Evolutionary conservation across 345 rosid species (phyloP).

Genomic region (Viola odorata): DNA sequence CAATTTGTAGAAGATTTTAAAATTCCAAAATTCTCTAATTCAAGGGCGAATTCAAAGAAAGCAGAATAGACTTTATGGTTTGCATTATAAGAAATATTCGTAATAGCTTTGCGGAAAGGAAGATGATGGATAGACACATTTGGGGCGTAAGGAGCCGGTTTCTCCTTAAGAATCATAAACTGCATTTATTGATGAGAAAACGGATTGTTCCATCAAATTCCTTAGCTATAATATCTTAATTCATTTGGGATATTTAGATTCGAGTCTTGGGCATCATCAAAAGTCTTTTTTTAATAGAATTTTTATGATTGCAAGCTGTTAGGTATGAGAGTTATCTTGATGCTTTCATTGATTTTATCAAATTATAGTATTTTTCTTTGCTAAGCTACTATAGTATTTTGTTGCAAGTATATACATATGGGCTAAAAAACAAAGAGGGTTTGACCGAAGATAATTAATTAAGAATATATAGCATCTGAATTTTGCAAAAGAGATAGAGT

Average conservation of each 20-base stretch:
- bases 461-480: slow-evolving; percentile 10
- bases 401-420: no score
- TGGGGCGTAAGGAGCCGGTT: slow-evolving; percentile 47
- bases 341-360: no score
- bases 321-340: slow-evolving; percentile 16
- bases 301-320: slow-evolving; percentile 23
- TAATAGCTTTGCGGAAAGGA: slow-evolving; percentile 38
- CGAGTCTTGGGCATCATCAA: slow-evolving; percentile 8
- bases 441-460: not conserved
- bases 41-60: slow-evolving; percentile 1
- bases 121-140: slow-evolving; percentile 29
- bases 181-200: slow-evolving; percentile 17
- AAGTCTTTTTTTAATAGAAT: slow-evolving; percentile 4
- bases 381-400: no score
- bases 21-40: slow-evolving; percentile 14
- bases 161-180: slow-evolving; percentile 27
- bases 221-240: slow-evolving; percentile 1
- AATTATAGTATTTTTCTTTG: no score
- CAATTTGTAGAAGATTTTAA: no score
- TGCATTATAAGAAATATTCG: slow-evolving; percentile 43
- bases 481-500: slow-evolving; percentile 13
- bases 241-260: slow-evolving; percentile 26
- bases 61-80: slow-evolving; percentile 22
- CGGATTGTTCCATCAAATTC: slow-evolving; percentile 27
- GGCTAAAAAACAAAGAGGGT: no score